Percentiles rank a stretch among this genome's conserved stretches.
Evolutionary conservation across 2,329 filamentous ascomycete species (phyloP).

Genomic region (Verticillium tricorpus): DNA sequence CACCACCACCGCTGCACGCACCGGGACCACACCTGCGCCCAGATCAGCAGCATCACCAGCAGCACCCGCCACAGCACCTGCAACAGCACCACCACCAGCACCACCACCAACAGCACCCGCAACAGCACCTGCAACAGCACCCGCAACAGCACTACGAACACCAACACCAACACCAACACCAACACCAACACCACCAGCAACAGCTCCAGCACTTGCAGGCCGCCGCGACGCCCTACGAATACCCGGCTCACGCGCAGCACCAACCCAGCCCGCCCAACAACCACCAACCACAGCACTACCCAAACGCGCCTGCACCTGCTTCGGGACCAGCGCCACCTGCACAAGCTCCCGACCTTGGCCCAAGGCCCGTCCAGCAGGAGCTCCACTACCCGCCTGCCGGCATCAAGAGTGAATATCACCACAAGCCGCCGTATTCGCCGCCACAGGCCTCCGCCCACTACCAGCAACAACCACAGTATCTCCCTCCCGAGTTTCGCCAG

Average conservation of each 20-base stretch:
- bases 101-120: slow-evolving; percentile 24
- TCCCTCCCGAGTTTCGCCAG: slow-evolving; percentile 6
- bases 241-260: slow-evolving; percentile 7
- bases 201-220: slow-evolving; percentile 10
- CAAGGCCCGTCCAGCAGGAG: slow-evolving; percentile 2
- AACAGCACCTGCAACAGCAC: slow-evolving; percentile 19
- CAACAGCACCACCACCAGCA: slow-evolving; percentile 13
- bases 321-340: background rate
- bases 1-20: slow-evolving; percentile 23
- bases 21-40: slow-evolving; percentile 16
- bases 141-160: slow-evolving; percentile 15
- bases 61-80: slow-evolving; percentile 10
- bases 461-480: slow-evolving; percentile 10
- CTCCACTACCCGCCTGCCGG: background rate
- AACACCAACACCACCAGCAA: slow-evolving; percentile 18
- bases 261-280: background rate
- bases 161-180: slow-evolving; percentile 17
- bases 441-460: slow-evolving; percentile 6
- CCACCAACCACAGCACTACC: background rate
- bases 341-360: background rate
- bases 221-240: background rate
- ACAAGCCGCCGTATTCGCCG: slow-evolving; percentile 6
- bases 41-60: slow-evolving; percentile 13
- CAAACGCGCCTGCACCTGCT: background rate
- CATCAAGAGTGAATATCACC: slow-evolving; percentile 7